Conservation (phyloP, 2,329 filamentous ascomycete species). For the Alternaria sp. region DNA sequence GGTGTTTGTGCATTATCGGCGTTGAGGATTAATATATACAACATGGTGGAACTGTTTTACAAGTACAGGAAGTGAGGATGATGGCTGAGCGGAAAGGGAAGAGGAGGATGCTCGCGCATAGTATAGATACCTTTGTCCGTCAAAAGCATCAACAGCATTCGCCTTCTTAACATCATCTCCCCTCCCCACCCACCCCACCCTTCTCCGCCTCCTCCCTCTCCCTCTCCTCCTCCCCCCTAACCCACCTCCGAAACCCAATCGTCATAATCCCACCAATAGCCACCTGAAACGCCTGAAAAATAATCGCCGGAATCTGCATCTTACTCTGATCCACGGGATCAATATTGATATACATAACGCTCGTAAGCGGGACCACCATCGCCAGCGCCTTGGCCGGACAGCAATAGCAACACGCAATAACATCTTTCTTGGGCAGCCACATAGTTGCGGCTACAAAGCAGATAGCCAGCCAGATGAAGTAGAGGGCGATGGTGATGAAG, state of each 20-base stretch:
- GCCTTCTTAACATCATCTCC: neutral
- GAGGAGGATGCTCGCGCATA: neutral
- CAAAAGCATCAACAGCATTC: neutral
- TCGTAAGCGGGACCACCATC: conserved; percentile 71
- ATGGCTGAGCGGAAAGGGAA: neutral
- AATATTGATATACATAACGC: conserved; percentile 69
- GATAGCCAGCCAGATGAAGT: conserved; percentile 67
- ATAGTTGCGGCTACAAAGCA: conserved; percentile 63
- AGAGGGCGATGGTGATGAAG: conserved; percentile 70
- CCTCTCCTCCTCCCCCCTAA: conserved; percentile 63
- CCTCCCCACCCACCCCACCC: too few species aligned
- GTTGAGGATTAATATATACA: conserved; percentile 12
- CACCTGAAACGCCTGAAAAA: conserved; percentile 60
- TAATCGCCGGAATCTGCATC: conserved; percentile 68
- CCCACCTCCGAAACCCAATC: conserved; percentile 52
- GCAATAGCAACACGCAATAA: conserved; percentile 75
- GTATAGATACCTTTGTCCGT: neutral
- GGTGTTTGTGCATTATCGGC: neutral
- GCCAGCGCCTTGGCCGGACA: conserved; percentile 76
- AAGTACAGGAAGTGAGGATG: neutral
- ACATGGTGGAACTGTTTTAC: neutral
- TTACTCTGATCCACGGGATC: conserved; percentile 62
- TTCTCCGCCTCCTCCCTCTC: conserved; percentile 39
- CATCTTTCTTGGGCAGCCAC: conserved; percentile 65
- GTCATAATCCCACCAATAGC: conserved; percentile 52